These are phyloP conservation scores for Emergomyces pasteurianus DNA, from an alignment of 2,329 filamentous ascomycete genomes.

Conservation along the genomic window DNA sequence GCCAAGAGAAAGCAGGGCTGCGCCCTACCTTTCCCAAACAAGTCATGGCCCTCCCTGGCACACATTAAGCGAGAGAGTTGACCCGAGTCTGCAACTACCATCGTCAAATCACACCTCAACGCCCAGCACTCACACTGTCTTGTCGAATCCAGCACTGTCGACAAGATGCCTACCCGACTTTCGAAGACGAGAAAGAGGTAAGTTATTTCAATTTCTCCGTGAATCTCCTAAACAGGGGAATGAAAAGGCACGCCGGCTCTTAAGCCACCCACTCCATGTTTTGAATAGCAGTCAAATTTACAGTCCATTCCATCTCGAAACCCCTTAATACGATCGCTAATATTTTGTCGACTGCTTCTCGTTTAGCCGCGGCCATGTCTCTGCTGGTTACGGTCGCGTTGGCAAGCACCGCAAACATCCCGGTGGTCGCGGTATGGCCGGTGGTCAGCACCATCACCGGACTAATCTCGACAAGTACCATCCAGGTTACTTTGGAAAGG, in stretches of 20 bases:
- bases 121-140: slow-evolving; percentile 26
- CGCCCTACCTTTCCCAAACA: slow-evolving; percentile 15
- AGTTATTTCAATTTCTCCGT: slow-evolving; percentile 18
- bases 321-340: not conserved
- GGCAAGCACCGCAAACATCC: slow-evolving; percentile 96
- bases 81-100: slow-evolving; percentile 1
- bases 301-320: not conserved
- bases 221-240: not conserved
- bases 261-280: too few relatives aligned
- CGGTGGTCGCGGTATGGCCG: slow-evolving; percentile 74
- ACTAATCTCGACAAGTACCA: slow-evolving; percentile 92
- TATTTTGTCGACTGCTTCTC: slow-evolving; percentile 9
- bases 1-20: slow-evolving; percentile 17
- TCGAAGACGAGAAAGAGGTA: slow-evolving; percentile 39
- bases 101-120: slow-evolving; percentile 20
- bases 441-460: slow-evolving; percentile 98
- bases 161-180: slow-evolving; percentile 42
- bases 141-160: slow-evolving; percentile 30
- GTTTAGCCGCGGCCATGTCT: slow-evolving; percentile 86
- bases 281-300: not conserved
- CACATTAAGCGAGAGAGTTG: slow-evolving; percentile 21
- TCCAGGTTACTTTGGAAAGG: slow-evolving; percentile 98
- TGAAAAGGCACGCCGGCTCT: not conserved
- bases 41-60: slow-evolving; percentile 14
- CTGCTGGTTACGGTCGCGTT: slow-evolving; percentile 93